Evolutionary conservation across 176 grass and related monocot species (phyloP).

Genomic region (Bromus sterilis): DNA sequence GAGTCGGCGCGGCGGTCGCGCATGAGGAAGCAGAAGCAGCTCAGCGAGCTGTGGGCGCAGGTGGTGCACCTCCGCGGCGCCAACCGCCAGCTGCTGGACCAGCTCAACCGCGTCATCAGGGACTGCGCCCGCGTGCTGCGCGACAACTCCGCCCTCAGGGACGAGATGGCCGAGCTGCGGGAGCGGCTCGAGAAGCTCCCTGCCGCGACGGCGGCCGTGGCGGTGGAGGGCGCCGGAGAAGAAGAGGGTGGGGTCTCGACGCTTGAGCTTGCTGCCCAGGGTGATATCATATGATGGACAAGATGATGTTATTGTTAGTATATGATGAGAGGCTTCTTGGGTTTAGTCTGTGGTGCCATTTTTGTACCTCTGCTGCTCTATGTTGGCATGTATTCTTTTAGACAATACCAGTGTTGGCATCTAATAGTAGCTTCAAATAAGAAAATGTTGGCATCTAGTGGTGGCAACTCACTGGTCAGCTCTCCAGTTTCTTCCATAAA

Average conservation of each 20-base stretch:
- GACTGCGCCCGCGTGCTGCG: slow-evolving; percentile 41
- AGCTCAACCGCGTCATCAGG: slow-evolving; percentile 70
- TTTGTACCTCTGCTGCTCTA: slow-evolving; percentile 30
- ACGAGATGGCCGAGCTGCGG: slow-evolving; percentile 35
- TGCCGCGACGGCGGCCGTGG: neutral
- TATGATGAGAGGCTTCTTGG: slow-evolving; percentile 23
- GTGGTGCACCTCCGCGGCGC: slow-evolving; percentile 53
- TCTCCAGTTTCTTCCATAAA: neutral
- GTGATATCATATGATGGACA: slow-evolving; percentile 9
- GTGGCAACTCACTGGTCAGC: too few species aligned
- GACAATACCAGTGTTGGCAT: neutral
- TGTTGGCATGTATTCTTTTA: slow-evolving; percentile 13
- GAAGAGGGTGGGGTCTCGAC: slow-evolving; percentile 14
- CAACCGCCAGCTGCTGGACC: slow-evolving; percentile 71
- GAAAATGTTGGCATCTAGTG: neutral
- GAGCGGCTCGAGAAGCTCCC: slow-evolving; percentile 55
- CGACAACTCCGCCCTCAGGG: slow-evolving; percentile 64
- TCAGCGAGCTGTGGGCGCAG: slow-evolving; percentile 68
- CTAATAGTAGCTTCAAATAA: neutral
- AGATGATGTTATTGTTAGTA: slow-evolving; percentile 4
- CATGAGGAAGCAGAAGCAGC: slow-evolving; percentile 94
- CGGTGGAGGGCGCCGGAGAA: slow-evolving; percentile 21
- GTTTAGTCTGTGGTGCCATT: slow-evolving; percentile 26
- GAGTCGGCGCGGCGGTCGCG: slow-evolving; percentile 90
- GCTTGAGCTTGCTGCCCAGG: slow-evolving; percentile 13